Evolutionary conservation across 2,329 filamentous ascomycete species (phyloP).

Genomic region (Monilinia polystroma): DNA sequence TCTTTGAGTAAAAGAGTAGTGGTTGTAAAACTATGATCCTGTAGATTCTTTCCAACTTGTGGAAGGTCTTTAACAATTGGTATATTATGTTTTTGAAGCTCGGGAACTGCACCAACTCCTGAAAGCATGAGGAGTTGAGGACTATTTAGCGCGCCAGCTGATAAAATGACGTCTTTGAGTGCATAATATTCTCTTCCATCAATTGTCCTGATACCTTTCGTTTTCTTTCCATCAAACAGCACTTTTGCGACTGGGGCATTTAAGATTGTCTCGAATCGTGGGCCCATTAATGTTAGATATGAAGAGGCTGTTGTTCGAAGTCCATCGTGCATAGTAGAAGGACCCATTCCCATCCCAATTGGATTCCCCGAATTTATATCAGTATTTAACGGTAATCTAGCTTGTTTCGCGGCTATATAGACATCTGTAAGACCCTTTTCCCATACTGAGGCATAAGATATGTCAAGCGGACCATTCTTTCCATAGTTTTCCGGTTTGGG

Average conservation of each 20-base stretch:
- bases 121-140: conserved; percentile 51
- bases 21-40: conserved; percentile 45
- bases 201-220: conserved; percentile 45
- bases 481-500: conserved; percentile 52
- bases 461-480: conserved; percentile 47
- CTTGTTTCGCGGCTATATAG: conserved; percentile 49
- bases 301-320: conserved; percentile 52
- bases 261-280: conserved; percentile 55
- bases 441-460: conserved; percentile 50
- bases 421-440: conserved; percentile 49
- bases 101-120: conserved; percentile 46
- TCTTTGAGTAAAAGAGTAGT: conserved; percentile 42
- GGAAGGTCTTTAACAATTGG: conserved; percentile 56
- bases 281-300: conserved; percentile 45
- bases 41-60: conserved; percentile 63
- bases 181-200: conserved; percentile 42
- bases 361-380: conserved; percentile 60
- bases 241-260: conserved; percentile 49
- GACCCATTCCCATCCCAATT: conserved; percentile 52
- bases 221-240: conserved; percentile 34
- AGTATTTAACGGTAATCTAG: conserved; percentile 50
- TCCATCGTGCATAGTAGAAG: conserved; percentile 51
- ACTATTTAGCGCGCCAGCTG: conserved; percentile 49
- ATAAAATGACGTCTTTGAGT: conserved; percentile 47
- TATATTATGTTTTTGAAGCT: conserved; percentile 48